A percentile compares a stretch with the other conserved stretches of the same genome.
Conservation (phyloP, 2,329 filamentous ascomycete species). For the Xylariaceae sp. region DNA sequence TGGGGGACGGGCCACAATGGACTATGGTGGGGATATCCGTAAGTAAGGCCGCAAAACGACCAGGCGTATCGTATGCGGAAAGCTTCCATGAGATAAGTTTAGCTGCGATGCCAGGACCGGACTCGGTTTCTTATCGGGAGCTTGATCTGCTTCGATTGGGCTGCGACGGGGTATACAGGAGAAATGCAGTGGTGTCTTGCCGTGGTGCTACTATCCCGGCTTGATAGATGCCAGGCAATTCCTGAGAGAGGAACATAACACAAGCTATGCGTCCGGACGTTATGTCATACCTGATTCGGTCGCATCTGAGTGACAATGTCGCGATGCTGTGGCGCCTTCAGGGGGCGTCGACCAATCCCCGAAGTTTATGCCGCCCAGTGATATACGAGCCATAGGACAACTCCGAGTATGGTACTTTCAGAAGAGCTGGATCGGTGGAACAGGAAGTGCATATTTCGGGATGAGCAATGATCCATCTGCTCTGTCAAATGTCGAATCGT, state of each 20-base stretch:
- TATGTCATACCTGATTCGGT: not conserved
- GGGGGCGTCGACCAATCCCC: not conserved
- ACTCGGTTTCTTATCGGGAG: constrained; percentile 7
- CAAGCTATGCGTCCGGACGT: not conserved
- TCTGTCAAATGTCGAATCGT: constrained; percentile 3
- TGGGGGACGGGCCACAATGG: not conserved
- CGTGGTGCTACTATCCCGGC: constrained; percentile 2
- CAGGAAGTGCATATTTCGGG: constrained; percentile 17
- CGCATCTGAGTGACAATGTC: not conserved
- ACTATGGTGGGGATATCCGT: constrained; percentile 19
- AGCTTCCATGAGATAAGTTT: not conserved
- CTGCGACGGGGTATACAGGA: not conserved
- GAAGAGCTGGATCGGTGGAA: constrained; percentile 3
- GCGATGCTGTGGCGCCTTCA: constrained; percentile 4
- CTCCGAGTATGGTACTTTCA: not conserved
- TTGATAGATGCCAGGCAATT: constrained; percentile 10
- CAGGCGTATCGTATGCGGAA: constrained; percentile 3
- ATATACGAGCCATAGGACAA: not conserved
- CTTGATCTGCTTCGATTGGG: constrained; percentile 5
- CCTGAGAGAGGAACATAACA: not conserved
- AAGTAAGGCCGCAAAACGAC: not conserved
- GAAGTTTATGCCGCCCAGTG: not conserved
- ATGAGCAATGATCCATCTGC: constrained; percentile 9
- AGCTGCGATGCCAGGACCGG: not conserved
- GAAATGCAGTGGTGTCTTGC: not conserved